Evolutionary conservation across 2,329 filamentous ascomycete species (phyloP).

Genomic region (Ophiosphaerella korrae): DNA sequence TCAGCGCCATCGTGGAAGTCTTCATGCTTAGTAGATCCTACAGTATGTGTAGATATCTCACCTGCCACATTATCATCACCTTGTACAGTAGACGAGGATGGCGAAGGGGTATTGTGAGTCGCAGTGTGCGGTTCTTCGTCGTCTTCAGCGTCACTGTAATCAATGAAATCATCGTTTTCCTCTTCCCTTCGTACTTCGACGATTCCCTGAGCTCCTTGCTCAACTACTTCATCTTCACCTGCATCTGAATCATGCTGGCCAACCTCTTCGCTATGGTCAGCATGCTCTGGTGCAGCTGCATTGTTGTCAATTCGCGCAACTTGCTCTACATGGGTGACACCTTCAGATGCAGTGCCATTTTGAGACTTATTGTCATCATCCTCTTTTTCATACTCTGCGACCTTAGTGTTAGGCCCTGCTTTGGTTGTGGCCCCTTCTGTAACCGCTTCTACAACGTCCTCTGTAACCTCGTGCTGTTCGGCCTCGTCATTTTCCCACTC

Average conservation of each 20-base stretch:
- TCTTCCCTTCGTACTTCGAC: conserved; percentile 19
- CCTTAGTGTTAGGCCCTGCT: not conserved
- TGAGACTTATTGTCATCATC: conserved; percentile 6
- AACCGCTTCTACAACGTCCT: not conserved
- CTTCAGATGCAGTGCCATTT: not conserved
- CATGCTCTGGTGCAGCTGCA: not conserved
- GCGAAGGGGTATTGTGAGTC: conserved; percentile 21
- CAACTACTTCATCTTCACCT: not conserved
- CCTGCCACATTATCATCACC: conserved; percentile 32
- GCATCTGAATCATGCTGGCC: not conserved
- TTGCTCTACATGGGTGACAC: not conserved
- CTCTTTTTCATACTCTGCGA: conserved; percentile 5
- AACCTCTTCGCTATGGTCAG: not conserved
- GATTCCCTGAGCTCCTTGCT: not conserved
- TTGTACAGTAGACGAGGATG: conserved; percentile 42
- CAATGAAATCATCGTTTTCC: conserved; percentile 52
- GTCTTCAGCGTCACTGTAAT: conserved; percentile 58
- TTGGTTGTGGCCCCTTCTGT: not conserved
- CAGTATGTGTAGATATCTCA: conserved; percentile 7
- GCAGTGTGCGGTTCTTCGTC: conserved; percentile 13
- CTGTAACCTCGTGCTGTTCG: not conserved
- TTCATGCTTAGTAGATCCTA: conserved; percentile 4
- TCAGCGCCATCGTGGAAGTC: conserved; percentile 6
- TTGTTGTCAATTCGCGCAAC: not conserved
- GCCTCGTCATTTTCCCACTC: conserved; percentile 29